Evolutionary conservation across 371 early-diverging fungal genomes (phyloP).

Genomic region (Gilbertella persicaria): DNA sequence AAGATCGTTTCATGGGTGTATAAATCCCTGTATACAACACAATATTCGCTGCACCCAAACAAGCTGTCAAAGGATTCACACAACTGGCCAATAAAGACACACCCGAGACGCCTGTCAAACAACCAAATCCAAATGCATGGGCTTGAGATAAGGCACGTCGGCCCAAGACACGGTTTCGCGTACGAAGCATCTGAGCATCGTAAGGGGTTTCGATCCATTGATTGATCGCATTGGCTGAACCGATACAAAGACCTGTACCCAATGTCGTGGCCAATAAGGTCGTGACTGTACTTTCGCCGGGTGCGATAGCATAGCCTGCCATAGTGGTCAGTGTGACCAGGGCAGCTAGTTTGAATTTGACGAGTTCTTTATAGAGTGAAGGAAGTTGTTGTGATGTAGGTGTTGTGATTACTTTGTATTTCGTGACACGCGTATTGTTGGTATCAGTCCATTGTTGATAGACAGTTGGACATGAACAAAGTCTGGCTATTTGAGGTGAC

Average conservation of each 20-base stretch:
- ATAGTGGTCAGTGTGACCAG: slow-evolving; percentile 93
- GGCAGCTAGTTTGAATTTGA: slow-evolving; percentile 86
- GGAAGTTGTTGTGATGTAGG: slow-evolving; percentile 48
- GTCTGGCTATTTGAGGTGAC: too few relatives aligned
- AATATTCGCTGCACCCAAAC: slow-evolving; percentile 84
- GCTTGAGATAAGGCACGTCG: slow-evolving; percentile 77
- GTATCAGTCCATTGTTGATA: too few relatives aligned
- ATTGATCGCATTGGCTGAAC: slow-evolving; percentile 93
- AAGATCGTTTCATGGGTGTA: slow-evolving; percentile 93
- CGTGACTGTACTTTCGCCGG: slow-evolving; percentile 69
- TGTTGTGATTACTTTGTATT: background rate
- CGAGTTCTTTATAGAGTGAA: slow-evolving; percentile 58
- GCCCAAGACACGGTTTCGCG: slow-evolving; percentile 86
- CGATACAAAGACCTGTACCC: slow-evolving; percentile 91
- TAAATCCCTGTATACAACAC: slow-evolving; percentile 88
- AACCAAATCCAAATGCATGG: slow-evolving; percentile 86
- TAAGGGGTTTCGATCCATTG: slow-evolving; percentile 96
- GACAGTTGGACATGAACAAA: too few relatives aligned
- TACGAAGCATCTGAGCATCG: slow-evolving; percentile 97
- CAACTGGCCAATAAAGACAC: slow-evolving; percentile 62
- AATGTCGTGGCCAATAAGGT: slow-evolving; percentile 81
- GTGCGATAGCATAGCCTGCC: slow-evolving; percentile 94
- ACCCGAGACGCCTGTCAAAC: slow-evolving; percentile 74
- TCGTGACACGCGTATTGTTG: too few relatives aligned
- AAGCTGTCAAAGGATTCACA: slow-evolving; percentile 87